A percentile compares a stretch with the other conserved stretches of the same genome.
phyloP scores from a whole-genome alignment of 305 asterid genomes.

The Fraxinus dipetala region DNA sequence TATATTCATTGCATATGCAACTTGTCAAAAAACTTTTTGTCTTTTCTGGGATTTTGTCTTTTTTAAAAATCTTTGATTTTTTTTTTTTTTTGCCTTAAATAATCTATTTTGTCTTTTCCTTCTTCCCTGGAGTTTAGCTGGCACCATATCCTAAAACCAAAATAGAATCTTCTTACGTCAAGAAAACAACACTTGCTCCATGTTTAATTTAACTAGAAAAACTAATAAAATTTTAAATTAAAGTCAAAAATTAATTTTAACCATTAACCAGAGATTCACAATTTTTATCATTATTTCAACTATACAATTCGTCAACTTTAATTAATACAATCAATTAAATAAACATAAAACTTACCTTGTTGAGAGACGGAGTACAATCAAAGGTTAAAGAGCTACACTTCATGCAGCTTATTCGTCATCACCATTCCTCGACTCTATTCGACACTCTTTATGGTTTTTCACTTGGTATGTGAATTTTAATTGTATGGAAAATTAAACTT shows the following conservation, averaged over 20 bases:
- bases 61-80: conserved; percentile 1
- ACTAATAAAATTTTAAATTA: too few species aligned
- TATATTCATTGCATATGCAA: conserved; percentile 25
- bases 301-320: background rate
- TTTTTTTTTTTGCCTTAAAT: background rate
- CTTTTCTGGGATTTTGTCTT: conserved; percentile 17
- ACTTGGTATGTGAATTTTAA: background rate
- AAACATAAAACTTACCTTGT: background rate
- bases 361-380: background rate
- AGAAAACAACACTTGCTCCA: background rate
- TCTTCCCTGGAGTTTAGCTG: conserved; percentile 24
- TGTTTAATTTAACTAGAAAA: too few species aligned
- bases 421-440: background rate
- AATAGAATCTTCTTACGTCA: conserved; percentile 25
- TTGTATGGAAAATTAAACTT: background rate
- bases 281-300: too few species aligned
- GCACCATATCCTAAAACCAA: background rate
- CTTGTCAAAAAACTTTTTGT: conserved; percentile 26
- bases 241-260: background rate
- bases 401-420: background rate
- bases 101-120: conserved; percentile 26
- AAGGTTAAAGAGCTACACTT: background rate
- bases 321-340: background rate
- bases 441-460: background rate
- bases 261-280: background rate